Evolutionary conservation across 129 eudicot genomes (phyloP), one percentile per base, ranked within the genome.

Genomic region (Flaveria sonorensis): DNA sequence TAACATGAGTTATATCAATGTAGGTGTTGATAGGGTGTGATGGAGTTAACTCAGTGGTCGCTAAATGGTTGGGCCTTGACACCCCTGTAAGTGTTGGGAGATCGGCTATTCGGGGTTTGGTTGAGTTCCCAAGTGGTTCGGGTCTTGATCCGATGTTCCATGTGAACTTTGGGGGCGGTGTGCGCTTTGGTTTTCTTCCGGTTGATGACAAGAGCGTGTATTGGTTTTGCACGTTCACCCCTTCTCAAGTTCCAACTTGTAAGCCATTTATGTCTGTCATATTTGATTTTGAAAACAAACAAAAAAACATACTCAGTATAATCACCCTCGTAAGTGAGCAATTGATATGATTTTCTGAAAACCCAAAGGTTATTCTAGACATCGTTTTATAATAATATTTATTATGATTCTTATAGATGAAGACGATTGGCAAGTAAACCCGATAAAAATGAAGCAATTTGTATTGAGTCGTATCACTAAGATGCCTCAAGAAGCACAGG

Each of bases 21-120:
- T 83, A 91, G 97, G 92, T 87, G 50, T 77, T 89, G 64, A 83
- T 92, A n/a, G 97, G 97, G 42, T 92, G 95, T 78, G 97, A 92
- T 72, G 97, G 97, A 59, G 88, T 92, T 16, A 89, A 87, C 69
- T 92, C 97, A 4, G 74, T 79, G 69, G 97, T 92, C 39, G 87
- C 92, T 6, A 92, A 83, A 62, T 87, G 88, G 89, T 75, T 92
- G 80, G 90, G 88, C 36, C 89, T 87, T 61, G 77, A 65, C 64
- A 63, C 74, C 6, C 92, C 97, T 1, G 87, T 82, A 40, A 77
- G 73, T 63, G 66, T 78, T 59, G 89, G 88, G 42, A 82, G 97
- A 75, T 87, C 92, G 18, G 92, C 92, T 42, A 85, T 92, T 59
- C 88, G 95, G 45, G 97, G 97, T 23, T 77, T 89, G 82, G 90